Conservation (phyloP, 495 filamentous ascomycete species). For the Cercophora sp. region DNA sequence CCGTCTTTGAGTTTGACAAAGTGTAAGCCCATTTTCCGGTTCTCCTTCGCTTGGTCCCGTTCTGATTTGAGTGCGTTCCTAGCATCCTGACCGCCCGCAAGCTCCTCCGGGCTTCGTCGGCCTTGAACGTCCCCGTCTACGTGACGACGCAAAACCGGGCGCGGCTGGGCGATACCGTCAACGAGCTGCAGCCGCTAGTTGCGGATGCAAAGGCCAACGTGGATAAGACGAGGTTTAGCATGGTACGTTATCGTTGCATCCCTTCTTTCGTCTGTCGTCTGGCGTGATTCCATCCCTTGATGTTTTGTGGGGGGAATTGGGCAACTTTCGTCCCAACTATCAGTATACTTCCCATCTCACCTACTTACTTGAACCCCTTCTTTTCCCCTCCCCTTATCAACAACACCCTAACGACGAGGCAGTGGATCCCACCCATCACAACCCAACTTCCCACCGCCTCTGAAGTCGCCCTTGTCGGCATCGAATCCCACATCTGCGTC, state of each 20-base stretch:
- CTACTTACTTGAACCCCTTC: background rate
- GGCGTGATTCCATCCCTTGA: no score
- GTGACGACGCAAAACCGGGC: conserved; percentile 78
- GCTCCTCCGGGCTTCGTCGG: conserved; percentile 48
- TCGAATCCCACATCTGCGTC: conserved; percentile 93
- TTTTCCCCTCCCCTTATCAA: background rate
- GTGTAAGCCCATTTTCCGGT: no score
- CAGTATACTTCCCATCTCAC: background rate
- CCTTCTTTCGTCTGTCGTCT: no score
- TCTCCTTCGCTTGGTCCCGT: background rate
- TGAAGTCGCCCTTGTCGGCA: conserved; percentile 69
- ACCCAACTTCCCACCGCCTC: conserved; percentile 37
- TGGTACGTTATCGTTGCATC: no score
- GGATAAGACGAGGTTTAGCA: conserved; percentile 90
- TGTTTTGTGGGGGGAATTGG: no score
- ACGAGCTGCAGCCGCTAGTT: conserved; percentile 55
- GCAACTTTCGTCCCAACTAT: no score
- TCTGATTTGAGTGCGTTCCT: background rate
- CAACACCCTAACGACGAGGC: no score
- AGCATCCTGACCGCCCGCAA: conserved; percentile 53
- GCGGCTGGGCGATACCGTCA: conserved; percentile 71
- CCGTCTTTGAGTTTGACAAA: conserved; percentile 78
- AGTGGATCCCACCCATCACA: conserved; percentile 51
- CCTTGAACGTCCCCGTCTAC: conserved; percentile 73
- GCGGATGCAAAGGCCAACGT: conserved; percentile 35